Evolutionary conservation across 2,329 filamentous ascomycete species (phyloP), one percentile per base, ranked within the genome.

Genomic region (Bipolaris bicolor): DNA sequence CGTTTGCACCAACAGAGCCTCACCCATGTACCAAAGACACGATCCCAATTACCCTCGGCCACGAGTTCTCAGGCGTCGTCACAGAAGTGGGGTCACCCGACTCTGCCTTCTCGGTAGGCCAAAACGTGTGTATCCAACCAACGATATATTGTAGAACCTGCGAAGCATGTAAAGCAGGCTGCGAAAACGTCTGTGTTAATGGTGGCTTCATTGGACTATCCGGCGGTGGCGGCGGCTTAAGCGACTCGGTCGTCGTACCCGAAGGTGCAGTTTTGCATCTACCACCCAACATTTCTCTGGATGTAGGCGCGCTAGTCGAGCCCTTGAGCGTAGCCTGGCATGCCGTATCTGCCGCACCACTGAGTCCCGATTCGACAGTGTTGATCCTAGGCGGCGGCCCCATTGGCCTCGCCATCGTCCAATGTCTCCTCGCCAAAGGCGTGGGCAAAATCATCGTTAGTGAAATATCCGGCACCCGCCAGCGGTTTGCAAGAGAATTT

Each of bases 311-410:
- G 0, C 76, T 89, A 3, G 82, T 88, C 6, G 87, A 89, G 62
- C 87, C 87, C 0, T 75, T 89, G 2, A 79, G 85, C 0, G 86
- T 89, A 0, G 86, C 84, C 7, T 88, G 86, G 86, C 87, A 89
- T 64, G 86, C 85, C 0, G 81, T 87, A 9, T 78, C 79, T 5
- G 75, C 82, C 3, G 80, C 80, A 0, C 79, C 80, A 0, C 72
- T 86, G 34, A 78, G 78, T 11, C 57, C 73, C 2, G 80, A 79
- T 1, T 78, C 83, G 13, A 78, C 77, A 0, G 82, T 82, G 1
- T 66, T 89, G 18, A 79, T 89, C 6, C 73, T 88, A 3, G 87
- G 87, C 5, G 85, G 83, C 0, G 86, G 87, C 0, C 86, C 87
- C 0, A 88, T 89, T 46, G 87, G 86, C 0, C 76, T 88, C 10